Percentiles rank a stretch among this genome's conserved stretches.
These are phyloP conservation scores for Forsythia suspensa DNA, from an alignment of 257 asterid genomes.

Conservation along the genomic window DNA sequence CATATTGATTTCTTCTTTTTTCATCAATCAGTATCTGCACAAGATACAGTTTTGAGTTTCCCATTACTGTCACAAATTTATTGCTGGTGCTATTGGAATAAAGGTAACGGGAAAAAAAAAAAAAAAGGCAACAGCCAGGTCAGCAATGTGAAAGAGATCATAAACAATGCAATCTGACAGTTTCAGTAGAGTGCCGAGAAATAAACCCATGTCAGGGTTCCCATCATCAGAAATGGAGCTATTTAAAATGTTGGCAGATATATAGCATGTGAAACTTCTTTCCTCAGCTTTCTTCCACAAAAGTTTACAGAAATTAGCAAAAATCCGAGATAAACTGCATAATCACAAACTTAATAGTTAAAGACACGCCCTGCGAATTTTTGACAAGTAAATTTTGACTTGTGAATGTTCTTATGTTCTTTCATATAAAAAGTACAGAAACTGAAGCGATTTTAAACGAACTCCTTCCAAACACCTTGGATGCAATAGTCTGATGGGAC, in stretches of 20 bases:
- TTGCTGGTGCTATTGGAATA: slow-evolving; percentile 1
- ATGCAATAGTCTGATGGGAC: neutral
- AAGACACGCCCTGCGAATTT: neutral
- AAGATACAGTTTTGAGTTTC: neutral
- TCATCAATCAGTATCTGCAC: slow-evolving; percentile 69
- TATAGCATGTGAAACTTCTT: neutral
- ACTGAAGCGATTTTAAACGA: neutral
- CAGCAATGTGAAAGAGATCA: slow-evolving; percentile 6
- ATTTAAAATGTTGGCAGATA: neutral
- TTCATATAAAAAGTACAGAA: neutral
- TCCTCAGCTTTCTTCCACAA: neutral
- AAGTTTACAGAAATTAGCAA: slow-evolving; percentile 7
- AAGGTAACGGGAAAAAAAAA: neutral
- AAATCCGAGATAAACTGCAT: neutral
- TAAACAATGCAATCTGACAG: neutral
- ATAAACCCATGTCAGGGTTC: neutral
- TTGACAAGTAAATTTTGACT: neutral
- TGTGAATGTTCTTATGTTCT: neutral
- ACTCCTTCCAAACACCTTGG: neutral
- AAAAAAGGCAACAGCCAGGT: neutral
- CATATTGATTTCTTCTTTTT: slow-evolving; percentile 60
- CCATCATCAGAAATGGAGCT: neutral
- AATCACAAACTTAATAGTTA: neutral
- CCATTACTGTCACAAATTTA: neutral
- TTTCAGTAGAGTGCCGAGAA: neutral